Percentiles rank a stretch among this genome's conserved stretches.
phyloP scores from a whole-genome alignment of 495 filamentous ascomycete genomes.

The Chaetomium tenue region DNA sequence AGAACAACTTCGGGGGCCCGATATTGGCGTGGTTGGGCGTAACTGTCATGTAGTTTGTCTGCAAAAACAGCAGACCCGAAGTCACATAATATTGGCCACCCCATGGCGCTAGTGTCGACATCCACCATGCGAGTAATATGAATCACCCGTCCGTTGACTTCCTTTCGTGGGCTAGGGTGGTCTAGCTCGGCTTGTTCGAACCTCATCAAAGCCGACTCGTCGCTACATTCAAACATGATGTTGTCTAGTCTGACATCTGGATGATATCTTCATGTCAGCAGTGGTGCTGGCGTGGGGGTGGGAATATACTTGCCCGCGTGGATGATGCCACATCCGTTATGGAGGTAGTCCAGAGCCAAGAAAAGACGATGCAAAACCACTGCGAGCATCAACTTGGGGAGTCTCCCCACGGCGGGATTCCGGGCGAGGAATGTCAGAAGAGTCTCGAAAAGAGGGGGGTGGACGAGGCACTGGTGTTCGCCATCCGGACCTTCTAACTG shows the following conservation, averaged over 20 bases:
- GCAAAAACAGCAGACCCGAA: constrained; percentile 47
- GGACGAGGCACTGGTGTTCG: constrained; percentile 45
- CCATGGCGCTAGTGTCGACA: constrained; percentile 26
- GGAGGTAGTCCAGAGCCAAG: constrained; percentile 44
- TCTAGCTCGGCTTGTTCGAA: constrained; percentile 33
- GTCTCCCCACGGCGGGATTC: constrained; percentile 31
- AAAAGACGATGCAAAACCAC: constrained; percentile 39
- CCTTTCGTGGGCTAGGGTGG: constrained; percentile 36
- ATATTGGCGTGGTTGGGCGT: constrained; percentile 43
- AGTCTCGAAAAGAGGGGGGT: constrained; percentile 45
- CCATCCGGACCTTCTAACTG: constrained; percentile 39
- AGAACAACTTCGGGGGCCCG: constrained; percentile 52
- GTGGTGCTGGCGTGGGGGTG: not conserved
- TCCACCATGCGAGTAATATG: constrained; percentile 32
- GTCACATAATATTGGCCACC: constrained; percentile 44
- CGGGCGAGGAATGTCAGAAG: constrained; percentile 33
- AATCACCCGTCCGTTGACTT: constrained; percentile 32
- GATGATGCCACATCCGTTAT: constrained; percentile 41
- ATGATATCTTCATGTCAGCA: not conserved
- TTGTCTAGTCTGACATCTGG: constrained; percentile 40
- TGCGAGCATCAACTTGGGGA: constrained; percentile 34
- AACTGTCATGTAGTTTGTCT: constrained; percentile 25
- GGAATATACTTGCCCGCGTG: constrained; percentile 43
- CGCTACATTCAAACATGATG: constrained; percentile 34
- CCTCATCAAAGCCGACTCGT: constrained; percentile 20